These are phyloP conservation scores for Tylopilus sp. DNA, from an alignment of 768 basidiomycete genomes.

Conservation along the genomic window DNA sequence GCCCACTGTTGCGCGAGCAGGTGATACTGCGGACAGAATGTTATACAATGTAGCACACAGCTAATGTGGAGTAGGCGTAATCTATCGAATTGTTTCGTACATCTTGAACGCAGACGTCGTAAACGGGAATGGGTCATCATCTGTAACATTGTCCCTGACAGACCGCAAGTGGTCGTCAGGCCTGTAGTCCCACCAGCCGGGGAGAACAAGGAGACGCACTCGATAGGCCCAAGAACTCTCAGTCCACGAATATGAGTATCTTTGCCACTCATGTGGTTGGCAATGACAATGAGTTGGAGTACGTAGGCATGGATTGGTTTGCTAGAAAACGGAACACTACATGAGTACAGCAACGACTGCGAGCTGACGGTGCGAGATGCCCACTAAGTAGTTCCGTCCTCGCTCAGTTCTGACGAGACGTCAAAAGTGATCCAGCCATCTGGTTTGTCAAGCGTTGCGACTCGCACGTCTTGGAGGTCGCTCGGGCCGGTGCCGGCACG, in stretches of 20 bases:
- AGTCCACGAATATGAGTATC: conserved; percentile 97
- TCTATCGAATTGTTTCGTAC: conserved; percentile 73
- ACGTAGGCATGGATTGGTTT: conserved; percentile 88
- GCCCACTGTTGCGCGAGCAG: background rate
- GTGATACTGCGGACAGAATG: conserved; percentile 12
- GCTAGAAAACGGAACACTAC: conserved; percentile 37
- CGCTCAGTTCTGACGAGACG: conserved; percentile 73
- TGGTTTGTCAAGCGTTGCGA: conserved; percentile 84
- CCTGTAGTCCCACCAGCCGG: background rate
- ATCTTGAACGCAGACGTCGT: conserved; percentile 61
- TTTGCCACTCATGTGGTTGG: conserved; percentile 98
- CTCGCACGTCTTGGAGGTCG: conserved; percentile 89
- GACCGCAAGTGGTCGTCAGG: conserved; percentile 3
- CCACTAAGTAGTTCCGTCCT: conserved; percentile 78
- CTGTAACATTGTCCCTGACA: conserved; percentile 39
- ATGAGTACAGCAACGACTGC: background rate
- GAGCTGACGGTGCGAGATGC: conserved; percentile 23
- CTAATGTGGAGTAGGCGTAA: conserved; percentile 22
- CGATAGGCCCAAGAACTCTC: conserved; percentile 78
- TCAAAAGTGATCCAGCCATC: conserved; percentile 93
- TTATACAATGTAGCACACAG: conserved; percentile 27
- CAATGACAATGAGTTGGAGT: conserved; percentile 83
- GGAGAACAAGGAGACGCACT: conserved; percentile 43
- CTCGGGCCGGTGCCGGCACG: conserved; percentile 89
- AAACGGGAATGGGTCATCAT: conserved; percentile 76